Percentiles rank a stretch among this genome's conserved stretches.
phyloP scores from a whole-genome alignment of 306 rosid genomes.

The Prunus dulcis region DNA sequence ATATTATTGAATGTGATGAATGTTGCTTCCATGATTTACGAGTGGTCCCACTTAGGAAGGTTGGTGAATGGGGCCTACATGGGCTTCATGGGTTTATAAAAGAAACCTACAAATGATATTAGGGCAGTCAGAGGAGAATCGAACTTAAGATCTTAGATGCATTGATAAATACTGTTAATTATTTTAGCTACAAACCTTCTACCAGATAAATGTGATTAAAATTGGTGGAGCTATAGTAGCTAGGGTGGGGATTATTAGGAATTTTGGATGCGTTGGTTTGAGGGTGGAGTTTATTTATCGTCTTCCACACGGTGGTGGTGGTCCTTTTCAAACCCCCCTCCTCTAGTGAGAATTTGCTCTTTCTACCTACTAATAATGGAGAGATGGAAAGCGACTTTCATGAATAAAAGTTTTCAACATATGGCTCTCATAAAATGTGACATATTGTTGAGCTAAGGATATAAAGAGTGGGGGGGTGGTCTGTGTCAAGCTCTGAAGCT shows the following conservation, averaged over 20 bases:
- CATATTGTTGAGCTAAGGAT: too few species aligned
- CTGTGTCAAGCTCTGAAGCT: too few species aligned
- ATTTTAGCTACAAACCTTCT: accelerated
- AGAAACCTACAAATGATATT: background rate
- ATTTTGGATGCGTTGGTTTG: background rate
- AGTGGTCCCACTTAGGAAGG: background rate
- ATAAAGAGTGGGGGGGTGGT: too few species aligned
- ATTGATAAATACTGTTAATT: too few species aligned
- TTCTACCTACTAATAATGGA: conserved; percentile 17
- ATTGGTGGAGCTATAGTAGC: background rate
- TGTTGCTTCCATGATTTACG: background rate
- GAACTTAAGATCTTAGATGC: too few species aligned
- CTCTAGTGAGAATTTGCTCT: conserved; percentile 3
- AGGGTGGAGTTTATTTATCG: background rate
- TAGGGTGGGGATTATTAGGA: conserved; percentile 12
- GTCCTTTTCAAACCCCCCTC: conserved; percentile 40
- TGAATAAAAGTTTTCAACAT: too few species aligned
- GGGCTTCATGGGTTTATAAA: background rate
- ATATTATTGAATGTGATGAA: background rate
- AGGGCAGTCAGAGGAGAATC: too few species aligned
- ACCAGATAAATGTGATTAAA: too few species aligned
- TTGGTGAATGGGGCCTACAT: background rate
- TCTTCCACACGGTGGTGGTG: conserved; percentile 25
- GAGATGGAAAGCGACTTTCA: conserved; percentile 10
- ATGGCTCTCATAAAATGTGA: too few species aligned